Evolutionary conservation across 805 yeast species (phyloP), one percentile per base, ranked within the genome.

Genomic region (Cyberlindnera euphorbiae): DNA sequence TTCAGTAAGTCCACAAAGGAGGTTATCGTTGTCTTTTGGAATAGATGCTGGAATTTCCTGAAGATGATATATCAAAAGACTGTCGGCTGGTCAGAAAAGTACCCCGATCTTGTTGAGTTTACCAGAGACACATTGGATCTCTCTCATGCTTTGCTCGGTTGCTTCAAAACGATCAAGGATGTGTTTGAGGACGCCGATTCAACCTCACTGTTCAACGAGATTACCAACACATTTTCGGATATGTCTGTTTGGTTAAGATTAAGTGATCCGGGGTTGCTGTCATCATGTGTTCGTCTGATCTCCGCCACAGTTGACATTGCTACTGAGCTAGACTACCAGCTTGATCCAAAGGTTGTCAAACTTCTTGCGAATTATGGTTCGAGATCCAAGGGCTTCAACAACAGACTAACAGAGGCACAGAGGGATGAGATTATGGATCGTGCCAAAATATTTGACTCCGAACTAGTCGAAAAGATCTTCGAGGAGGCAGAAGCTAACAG

Each of bases 61-160:
- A 73, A 75, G 30, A 70, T 79, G 67, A 73, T 86, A 2, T 85
- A 83, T 46, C 64, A 66, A 28, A 71, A 74, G 37, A 85, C 94
- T 1, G 62, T 83, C 11, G 56, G 57, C 4, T 90, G 98, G 98
- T 87, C 96, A 0, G 59, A 69, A 2, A 59, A 63, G 25, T 80
- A 77, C 48, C 64, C 68, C 0, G 72, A 71, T 33, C 64, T 86
- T 48, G 72, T 80, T 28, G 95, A 88, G 38, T 89, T 87, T 48
- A 84, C 96, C 3, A 73, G 95, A 55, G 96, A 87, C 53, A 79
- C 86, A 0, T 66, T 90, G 33, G 96, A 89, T 47, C 66, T 85
- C 22, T 80, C 95, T 40, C 79, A 80, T 42, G 58, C 69, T 2
- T 61, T 89, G 23, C 55, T 89, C n/a, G 78, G 72, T 37, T 75